Evolutionary conservation across 1,284 basidiomycete species (phyloP).

Genomic region (Porodaedalea pini): DNA sequence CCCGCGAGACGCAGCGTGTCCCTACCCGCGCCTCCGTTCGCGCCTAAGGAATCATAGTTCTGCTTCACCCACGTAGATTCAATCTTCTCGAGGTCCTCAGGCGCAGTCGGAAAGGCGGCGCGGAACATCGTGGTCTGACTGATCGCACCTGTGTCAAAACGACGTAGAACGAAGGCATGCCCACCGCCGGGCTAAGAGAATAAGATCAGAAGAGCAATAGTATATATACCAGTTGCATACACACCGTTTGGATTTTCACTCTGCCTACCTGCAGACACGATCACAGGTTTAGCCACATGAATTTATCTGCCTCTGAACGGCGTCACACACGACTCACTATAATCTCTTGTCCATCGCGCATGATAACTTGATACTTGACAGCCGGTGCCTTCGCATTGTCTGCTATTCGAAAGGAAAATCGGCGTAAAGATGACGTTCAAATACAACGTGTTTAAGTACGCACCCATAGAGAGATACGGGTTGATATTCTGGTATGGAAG

Average conservation of each 20-base stretch:
- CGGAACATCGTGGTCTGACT: conserved; percentile 98
- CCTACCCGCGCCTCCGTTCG: conserved; percentile 73
- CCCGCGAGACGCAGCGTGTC: conserved; percentile 76
- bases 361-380: conserved; percentile 72
- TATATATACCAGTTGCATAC: conserved; percentile 30
- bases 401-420: conserved; percentile 14
- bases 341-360: conserved; percentile 62
- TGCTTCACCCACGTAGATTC: conserved; percentile 88
- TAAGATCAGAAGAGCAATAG: conserved; percentile 21
- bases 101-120: conserved; percentile 87
- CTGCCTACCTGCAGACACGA: conserved; percentile 64
- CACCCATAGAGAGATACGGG: conserved; percentile 25
- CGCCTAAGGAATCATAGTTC: conserved; percentile 72
- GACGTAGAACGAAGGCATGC: conserved; percentile 92
- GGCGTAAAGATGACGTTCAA: background rate
- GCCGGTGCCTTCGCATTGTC: conserved; percentile 33
- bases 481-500: conserved; percentile 39
- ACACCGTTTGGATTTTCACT: conserved; percentile 89
- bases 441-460: conserved; percentile 11
- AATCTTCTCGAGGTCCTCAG: conserved; percentile 73
- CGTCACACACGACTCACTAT: conserved; percentile 40
- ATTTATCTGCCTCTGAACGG: conserved; percentile 1
- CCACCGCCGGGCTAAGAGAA: conserved; percentile 49
- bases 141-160: conserved; percentile 94
- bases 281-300: conserved; percentile 22